These are phyloP conservation scores for Hyaloperonospora brassicae DNA, from an alignment of 352 stramenopile genomes.

Conservation along the genomic window DNA sequence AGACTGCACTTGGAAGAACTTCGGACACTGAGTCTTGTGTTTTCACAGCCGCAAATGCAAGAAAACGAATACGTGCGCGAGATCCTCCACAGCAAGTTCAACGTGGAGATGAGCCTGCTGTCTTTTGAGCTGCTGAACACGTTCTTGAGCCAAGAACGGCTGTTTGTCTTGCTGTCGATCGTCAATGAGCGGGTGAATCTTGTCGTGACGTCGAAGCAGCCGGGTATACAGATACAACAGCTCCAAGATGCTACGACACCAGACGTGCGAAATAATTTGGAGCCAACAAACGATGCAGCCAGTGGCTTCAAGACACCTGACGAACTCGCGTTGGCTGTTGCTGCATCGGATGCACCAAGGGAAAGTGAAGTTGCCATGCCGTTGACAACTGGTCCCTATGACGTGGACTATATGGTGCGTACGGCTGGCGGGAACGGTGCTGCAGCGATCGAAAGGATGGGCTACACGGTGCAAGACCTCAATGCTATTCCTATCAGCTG, in stretches of 20 bases:
- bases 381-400: constrained; percentile 54
- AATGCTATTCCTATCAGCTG: constrained; percentile 61
- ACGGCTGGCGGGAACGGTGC: constrained; percentile 27
- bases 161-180: constrained; percentile 69
- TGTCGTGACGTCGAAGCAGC: constrained; percentile 63
- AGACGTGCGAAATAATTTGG: constrained; percentile 35
- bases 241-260: constrained; percentile 37
- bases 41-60: constrained; percentile 50
- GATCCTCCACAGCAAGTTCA: constrained; percentile 78
- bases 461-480: constrained; percentile 54
- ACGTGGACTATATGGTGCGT: constrained; percentile 69
- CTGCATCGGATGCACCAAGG: constrained; percentile 39
- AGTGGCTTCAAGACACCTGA: constrained; percentile 49
- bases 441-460: constrained; percentile 21
- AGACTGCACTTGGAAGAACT: constrained; percentile 66
- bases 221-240: constrained; percentile 53
- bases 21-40: constrained; percentile 53
- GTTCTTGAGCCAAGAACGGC: constrained; percentile 68
- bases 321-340: constrained; percentile 48
- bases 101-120: constrained; percentile 71
- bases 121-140: constrained; percentile 77
- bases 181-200: constrained; percentile 75
- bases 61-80: constrained; percentile 73
- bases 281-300: constrained; percentile 22
- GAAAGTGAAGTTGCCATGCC: constrained; percentile 63